Evolutionary conservation across 805 yeast species (phyloP).

Genomic region (Cyberlindnera mississippiensis): DNA sequence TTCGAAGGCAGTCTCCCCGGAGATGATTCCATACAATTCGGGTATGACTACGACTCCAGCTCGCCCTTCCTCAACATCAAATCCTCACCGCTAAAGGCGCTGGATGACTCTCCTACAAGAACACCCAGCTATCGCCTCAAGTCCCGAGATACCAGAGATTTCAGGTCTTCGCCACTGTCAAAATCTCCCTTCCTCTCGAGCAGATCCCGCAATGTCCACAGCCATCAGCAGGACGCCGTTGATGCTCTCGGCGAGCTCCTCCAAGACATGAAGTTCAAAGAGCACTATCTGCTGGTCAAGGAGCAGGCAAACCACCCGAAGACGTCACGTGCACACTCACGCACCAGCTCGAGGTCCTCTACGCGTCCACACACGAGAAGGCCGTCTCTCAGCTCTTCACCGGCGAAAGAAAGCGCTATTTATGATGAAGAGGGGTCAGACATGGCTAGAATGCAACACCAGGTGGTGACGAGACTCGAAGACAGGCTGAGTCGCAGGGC

Average conservation of each 20-base stretch:
- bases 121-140: conserved; percentile 8
- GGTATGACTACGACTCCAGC: conserved; percentile 1
- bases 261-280: conserved; percentile 19
- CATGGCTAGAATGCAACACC: conserved; percentile 8
- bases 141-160: background rate
- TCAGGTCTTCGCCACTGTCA: too few species aligned
- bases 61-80: conserved; percentile 12
- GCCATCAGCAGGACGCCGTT: conserved; percentile 3
- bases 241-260: conserved; percentile 18
- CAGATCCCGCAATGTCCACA: background rate
- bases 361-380: conserved; percentile 12
- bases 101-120: conserved; percentile 17
- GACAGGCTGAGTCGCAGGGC: conserved; percentile 12
- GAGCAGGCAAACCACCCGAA: conserved; percentile 5
- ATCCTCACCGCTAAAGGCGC: conserved; percentile 23
- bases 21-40: background rate
- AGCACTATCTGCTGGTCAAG: conserved; percentile 13
- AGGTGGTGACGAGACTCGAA: conserved; percentile 13
- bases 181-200: conserved; percentile 16
- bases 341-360: conserved; percentile 6
- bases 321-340: background rate
- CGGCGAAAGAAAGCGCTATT: too few species aligned
- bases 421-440: background rate
- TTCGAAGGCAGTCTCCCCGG: background rate
- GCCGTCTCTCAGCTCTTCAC: conserved; percentile 4